These are phyloP conservation scores for Rhizophagus sp. DNA, from an alignment of 192 early-diverging fungal species.

Conservation along the genomic window DNA sequence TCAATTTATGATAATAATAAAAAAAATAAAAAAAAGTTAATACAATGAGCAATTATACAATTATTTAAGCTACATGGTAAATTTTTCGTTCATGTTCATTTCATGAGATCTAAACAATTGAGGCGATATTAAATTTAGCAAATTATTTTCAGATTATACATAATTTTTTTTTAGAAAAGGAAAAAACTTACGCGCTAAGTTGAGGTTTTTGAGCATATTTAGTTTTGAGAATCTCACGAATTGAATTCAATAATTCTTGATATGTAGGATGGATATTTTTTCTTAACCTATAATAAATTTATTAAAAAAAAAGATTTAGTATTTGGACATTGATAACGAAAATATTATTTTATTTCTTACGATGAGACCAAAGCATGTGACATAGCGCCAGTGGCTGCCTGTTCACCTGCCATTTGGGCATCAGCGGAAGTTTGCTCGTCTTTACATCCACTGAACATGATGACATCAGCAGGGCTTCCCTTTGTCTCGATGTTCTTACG, in stretches of 20 bases:
- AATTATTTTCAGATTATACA: neutral
- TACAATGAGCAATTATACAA: too few relatives aligned
- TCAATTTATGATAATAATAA: too few relatives aligned
- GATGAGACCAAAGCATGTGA: constrained; percentile 67
- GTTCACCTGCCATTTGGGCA: constrained; percentile 53
- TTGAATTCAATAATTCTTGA: constrained; percentile 64
- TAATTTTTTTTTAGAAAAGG: neutral
- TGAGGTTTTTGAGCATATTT: constrained; percentile 82
- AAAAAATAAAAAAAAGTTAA: too few relatives aligned
- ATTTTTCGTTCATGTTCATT: constrained; percentile 41
- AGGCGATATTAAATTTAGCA: neutral
- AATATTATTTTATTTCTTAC: constrained; percentile 18
- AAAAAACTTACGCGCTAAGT: constrained; percentile 50
- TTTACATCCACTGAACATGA: constrained; percentile 85
- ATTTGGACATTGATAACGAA: neutral
- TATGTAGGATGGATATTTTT: constrained; percentile 65
- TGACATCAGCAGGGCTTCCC: constrained; percentile 61
- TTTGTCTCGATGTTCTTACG: constrained; percentile 38
- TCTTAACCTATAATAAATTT: constrained; percentile 39
- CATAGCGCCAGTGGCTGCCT: constrained; percentile 67
- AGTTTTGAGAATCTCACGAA: constrained; percentile 62
- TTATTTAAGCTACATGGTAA: constrained; percentile 37
- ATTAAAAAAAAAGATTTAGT: constrained; percentile 30
- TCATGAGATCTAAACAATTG: constrained; percentile 30
- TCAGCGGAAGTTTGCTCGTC: constrained; percentile 83